Evolutionary conservation across 345 rosid genomes (phyloP).

Genomic region (Lepidium sativum): DNA sequence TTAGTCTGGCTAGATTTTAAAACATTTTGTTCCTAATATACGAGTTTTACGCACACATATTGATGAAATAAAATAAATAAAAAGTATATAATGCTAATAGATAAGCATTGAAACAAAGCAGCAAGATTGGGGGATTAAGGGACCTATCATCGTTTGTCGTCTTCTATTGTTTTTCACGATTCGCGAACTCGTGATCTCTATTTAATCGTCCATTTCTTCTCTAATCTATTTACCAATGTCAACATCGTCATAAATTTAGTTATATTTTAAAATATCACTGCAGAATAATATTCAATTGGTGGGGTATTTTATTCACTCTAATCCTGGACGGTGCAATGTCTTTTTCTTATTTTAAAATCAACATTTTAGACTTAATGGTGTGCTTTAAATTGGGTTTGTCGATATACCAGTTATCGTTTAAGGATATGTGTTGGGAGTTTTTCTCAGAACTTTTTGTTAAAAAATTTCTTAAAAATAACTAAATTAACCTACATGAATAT

Average conservation of each 20-base stretch:
- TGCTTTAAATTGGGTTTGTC: not conserved
- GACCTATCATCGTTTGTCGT: conserved; percentile 6
- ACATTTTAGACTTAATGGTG: not conserved
- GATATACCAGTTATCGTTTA: not conserved
- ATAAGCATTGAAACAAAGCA: not conserved
- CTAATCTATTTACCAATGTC: not conserved
- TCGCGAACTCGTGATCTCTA: conserved; percentile 4
- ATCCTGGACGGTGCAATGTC: conserved; percentile 17
- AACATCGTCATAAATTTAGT: conserved; percentile 3
- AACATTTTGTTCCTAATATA: too few relatives aligned
- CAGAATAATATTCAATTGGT: not conserved
- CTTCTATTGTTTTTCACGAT: conserved; percentile 9
- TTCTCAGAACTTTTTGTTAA: too few relatives aligned
- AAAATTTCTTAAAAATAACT: too few relatives aligned
- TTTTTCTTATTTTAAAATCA: not conserved
- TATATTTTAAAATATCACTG: not conserved
- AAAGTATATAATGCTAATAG: not conserved
- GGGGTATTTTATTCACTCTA: not conserved
- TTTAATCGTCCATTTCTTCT: not conserved
- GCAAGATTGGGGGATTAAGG: not conserved
- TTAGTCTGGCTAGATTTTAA: too few relatives aligned
- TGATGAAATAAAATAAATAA: too few relatives aligned
- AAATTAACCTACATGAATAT: too few relatives aligned
- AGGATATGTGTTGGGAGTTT: too few relatives aligned
- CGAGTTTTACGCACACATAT: too few relatives aligned